Evolutionary conservation across 805 yeast species (phyloP).

Genomic region (Millerozyma miso): DNA sequence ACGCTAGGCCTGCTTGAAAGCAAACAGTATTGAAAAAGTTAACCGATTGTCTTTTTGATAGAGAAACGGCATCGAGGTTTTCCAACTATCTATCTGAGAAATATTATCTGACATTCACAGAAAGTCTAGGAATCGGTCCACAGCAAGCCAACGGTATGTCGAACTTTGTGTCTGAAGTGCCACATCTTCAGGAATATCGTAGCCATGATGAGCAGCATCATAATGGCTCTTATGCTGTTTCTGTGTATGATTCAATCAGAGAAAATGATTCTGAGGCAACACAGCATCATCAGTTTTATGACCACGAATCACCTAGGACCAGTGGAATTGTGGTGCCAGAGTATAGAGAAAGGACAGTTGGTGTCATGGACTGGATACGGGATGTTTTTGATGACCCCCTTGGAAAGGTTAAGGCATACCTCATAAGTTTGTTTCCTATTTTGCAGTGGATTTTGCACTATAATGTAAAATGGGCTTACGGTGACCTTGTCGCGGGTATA

Average conservation of each 20-base stretch:
- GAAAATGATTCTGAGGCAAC: neutral
- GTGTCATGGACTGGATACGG: constrained; percentile 29
- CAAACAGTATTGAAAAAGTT: too few species aligned
- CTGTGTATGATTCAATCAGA: neutral
- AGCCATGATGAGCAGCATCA: constrained; percentile 8
- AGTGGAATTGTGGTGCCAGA: constrained; percentile 29
- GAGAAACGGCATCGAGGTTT: too few species aligned
- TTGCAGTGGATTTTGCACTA: constrained; percentile 81
- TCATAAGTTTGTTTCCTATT: constrained; percentile 71
- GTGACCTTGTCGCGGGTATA: constrained; percentile 86
- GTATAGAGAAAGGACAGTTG: constrained; percentile 29
- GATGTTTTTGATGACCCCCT: constrained; percentile 35
- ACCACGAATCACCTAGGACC: neutral
- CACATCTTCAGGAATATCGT: constrained; percentile 5
- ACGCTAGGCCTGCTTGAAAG: too few species aligned
- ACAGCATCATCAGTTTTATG: neutral
- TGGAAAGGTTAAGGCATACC: constrained; percentile 40
- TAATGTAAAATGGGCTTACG: constrained; percentile 71
- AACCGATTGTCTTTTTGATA: too few species aligned
- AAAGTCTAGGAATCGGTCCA: too few species aligned
- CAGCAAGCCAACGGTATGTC: neutral
- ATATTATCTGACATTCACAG: too few species aligned
- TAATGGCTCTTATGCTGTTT: constrained; percentile 8
- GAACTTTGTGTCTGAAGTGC: neutral
- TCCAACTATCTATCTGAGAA: too few species aligned